A percentile compares a stretch with the other conserved stretches of the same genome.
These are phyloP conservation scores for Trichophyton schoenleinii DNA, from an alignment of 2,329 filamentous ascomycete species.

Conservation along the genomic window DNA sequence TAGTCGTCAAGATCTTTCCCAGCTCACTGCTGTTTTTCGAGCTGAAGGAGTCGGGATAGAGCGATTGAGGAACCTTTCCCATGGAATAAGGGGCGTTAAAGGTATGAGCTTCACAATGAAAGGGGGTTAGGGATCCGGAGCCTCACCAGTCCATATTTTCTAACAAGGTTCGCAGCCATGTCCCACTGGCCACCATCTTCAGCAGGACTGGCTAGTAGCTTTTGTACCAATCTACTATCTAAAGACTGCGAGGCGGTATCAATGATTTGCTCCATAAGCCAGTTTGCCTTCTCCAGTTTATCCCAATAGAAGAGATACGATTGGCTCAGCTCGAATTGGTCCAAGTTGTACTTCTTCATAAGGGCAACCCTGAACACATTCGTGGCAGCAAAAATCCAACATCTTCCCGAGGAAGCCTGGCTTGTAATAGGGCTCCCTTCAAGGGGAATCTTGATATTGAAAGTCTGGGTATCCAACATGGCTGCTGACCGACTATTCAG, in stretches of 20 bases:
- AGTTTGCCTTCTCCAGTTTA: slow-evolving; percentile 85
- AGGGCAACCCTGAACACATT: slow-evolving; percentile 83
- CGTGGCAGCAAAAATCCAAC: slow-evolving; percentile 87
- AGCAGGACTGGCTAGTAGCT: slow-evolving; percentile 54
- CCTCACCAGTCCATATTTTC: slow-evolving; percentile 66
- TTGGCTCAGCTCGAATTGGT: slow-evolving; percentile 74
- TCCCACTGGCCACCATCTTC: slow-evolving; percentile 83
- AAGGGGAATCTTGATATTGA: slow-evolving; percentile 69
- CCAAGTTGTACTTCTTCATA: slow-evolving; percentile 69
- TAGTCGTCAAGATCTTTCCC: slow-evolving; percentile 65
- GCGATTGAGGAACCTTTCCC: slow-evolving; percentile 49
- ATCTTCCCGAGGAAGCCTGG: slow-evolving; percentile 67
- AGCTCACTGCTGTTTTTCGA: slow-evolving; percentile 58
- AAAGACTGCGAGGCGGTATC: slow-evolving; percentile 59
- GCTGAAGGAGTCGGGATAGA: slow-evolving; percentile 76
- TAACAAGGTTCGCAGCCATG: slow-evolving; percentile 75
- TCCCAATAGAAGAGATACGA: slow-evolving; percentile 87
- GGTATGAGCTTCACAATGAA: not conserved
- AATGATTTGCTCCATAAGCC: slow-evolving; percentile 72
- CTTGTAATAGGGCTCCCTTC: slow-evolving; percentile 78
- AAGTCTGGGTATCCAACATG: slow-evolving; percentile 62
- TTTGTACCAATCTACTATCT: slow-evolving; percentile 60
- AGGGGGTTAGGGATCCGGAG: not conserved
- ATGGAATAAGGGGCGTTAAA: not conserved
- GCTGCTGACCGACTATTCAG: slow-evolving; percentile 51